These are phyloP conservation scores for Peronospora farinosa DNA, from an alignment of 352 stramenopile genomes.

Conservation along the genomic window DNA sequence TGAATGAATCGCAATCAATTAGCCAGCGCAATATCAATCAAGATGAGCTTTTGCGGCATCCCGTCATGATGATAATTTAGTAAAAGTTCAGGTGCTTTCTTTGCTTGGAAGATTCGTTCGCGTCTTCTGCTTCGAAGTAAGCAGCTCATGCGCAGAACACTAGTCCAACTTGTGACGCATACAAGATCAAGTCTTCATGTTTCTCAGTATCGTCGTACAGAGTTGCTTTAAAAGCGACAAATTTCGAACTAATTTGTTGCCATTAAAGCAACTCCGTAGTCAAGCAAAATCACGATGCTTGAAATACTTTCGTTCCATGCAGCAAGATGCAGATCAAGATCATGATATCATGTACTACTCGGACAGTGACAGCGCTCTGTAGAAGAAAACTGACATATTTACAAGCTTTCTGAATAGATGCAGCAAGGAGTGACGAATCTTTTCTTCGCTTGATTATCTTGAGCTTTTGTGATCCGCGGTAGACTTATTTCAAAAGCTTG, in stretches of 20 bases:
- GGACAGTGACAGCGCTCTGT: slow-evolving; percentile 57
- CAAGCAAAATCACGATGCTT: slow-evolving; percentile 56
- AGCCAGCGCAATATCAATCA: too few relatives aligned
- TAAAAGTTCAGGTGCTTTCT: too few relatives aligned
- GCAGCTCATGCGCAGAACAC: background rate
- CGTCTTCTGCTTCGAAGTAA: background rate
- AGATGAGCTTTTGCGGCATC: too few relatives aligned
- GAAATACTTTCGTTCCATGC: slow-evolving; percentile 57
- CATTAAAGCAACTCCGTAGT: slow-evolving; percentile 53
- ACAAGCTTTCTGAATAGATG: slow-evolving; percentile 63
- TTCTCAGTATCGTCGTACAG: slow-evolving; percentile 34
- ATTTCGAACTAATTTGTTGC: slow-evolving; percentile 42
- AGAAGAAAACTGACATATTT: slow-evolving; percentile 65
- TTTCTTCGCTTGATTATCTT: slow-evolving; percentile 49
- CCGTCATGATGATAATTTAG: too few relatives aligned
- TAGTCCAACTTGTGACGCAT: slow-evolving; percentile 66
- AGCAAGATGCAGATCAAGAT: slow-evolving; percentile 57
- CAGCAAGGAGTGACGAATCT: slow-evolving; percentile 60
- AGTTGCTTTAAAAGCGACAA: too few relatives aligned
- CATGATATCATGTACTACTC: slow-evolving; percentile 39
- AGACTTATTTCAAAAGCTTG: slow-evolving; percentile 63
- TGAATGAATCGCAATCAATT: too few relatives aligned
- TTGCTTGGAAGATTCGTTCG: too few relatives aligned
- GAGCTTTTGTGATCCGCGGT: slow-evolving; percentile 52
- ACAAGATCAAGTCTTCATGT: slow-evolving; percentile 55